phyloP scores from a whole-genome alignment of 2,329 filamentous ascomycete genomes.

The Neopestalotiopsis rosae region DNA sequence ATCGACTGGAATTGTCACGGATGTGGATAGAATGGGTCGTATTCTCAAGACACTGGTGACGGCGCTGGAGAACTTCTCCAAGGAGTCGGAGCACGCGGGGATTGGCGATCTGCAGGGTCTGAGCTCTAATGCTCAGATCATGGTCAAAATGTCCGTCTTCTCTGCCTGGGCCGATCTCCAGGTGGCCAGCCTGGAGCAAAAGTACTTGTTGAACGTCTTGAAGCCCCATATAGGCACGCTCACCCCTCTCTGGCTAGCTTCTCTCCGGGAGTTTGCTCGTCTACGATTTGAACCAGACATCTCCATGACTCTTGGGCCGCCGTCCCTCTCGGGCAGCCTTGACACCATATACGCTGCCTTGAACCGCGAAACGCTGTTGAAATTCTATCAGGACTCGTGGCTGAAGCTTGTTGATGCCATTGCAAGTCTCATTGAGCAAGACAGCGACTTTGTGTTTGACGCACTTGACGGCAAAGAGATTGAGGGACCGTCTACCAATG shows the following conservation, averaged over 20 bases:
- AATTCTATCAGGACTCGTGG: constrained; percentile 98
- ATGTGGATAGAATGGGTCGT: constrained; percentile 97
- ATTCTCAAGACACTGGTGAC: constrained; percentile 93
- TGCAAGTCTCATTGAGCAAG: constrained; percentile 94
- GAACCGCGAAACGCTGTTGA: constrained; percentile 89
- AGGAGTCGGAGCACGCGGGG: constrained; percentile 77
- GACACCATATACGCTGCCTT: constrained; percentile 95
- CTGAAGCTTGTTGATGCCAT: constrained; percentile 96
- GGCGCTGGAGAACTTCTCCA: constrained; percentile 90
- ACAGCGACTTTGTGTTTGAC: constrained; percentile 97
- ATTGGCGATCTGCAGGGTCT: constrained; percentile 94
- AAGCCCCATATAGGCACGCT: constrained; percentile 88
- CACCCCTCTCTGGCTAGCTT: constrained; percentile 92
- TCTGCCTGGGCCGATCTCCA: constrained; percentile 97
- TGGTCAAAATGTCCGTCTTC: constrained; percentile 98
- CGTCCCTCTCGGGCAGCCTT: constrained; percentile 81
- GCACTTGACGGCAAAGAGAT: constrained; percentile 85
- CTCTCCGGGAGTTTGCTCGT: constrained; percentile 89
- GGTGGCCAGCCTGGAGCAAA: constrained; percentile 90
- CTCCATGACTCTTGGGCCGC: constrained; percentile 84
- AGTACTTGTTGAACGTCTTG: constrained; percentile 85
- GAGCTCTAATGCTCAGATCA: constrained; percentile 94
- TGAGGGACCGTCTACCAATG: constrained; percentile 51
- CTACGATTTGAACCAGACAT: constrained; percentile 97
- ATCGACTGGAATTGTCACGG: constrained; percentile 94